Evolutionary conservation across 2,329 filamentous ascomycete species (phyloP), one percentile per base, ranked within the genome.

Genomic region (Pseudogymnoascus verrucosus): DNA sequence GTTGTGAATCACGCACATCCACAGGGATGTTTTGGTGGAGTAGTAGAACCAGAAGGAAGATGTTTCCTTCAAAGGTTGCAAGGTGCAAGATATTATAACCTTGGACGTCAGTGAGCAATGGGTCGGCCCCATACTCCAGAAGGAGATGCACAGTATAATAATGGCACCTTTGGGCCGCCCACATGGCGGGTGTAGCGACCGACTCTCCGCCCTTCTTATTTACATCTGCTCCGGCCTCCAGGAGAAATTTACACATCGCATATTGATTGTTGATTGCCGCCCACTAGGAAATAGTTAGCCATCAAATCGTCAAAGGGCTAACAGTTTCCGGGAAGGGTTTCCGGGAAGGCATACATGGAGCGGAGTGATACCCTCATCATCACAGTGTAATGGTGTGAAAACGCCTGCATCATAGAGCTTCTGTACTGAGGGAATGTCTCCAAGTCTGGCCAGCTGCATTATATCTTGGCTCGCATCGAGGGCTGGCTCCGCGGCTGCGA

Each of bases 201-300:
- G 93, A 96, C 73, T 98, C 93, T 75, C 95, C 95, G 75, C 96
- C 95, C 76, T 96, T 96, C 67, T 87, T 89, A 78, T 99, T 98
- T 71, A 98, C 89, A 73, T 96, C 89, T 72, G 93, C 95, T 19
- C 72, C 73, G 60, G 80, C 80, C 68, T 89, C 90, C 74, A 99
- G 84, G 51, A 99, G 86, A 77, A 96, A 97, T 76, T 95, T 93
- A 84, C 93, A 97, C 81, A 98, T 92, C 69, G 91, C 90, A 78
- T 93, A 96, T 75, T 97, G 95, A 74, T 98, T 98, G 79, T 99
- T 99, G 76, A 99, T 98, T 39, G 96, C 91, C 57, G 95, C 95
- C 95, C 95, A 99, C 91, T 99, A 74, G 62, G 69, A 64, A 51
- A 60, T 65, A 67, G 62, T 64, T 51, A 64, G 51, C 54, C 21